A percentile compares a stretch with the other conserved stretches of the same genome.
These are phyloP conservation scores for Xylariales sp. DNA, from an alignment of 2,329 filamentous ascomycete genomes.

Conservation along the genomic window DNA sequence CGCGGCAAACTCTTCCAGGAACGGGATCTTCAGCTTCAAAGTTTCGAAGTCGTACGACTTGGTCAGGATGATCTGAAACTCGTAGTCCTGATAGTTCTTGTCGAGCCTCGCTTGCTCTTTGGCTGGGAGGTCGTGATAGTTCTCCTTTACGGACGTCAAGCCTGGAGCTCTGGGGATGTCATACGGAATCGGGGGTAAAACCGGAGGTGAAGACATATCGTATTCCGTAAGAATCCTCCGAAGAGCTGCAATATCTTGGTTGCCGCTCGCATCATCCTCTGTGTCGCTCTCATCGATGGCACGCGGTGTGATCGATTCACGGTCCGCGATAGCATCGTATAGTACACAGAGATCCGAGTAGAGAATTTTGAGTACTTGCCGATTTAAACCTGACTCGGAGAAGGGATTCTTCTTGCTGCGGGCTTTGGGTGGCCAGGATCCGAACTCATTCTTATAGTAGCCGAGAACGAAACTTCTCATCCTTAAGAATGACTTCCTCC, in stretches of 20 bases:
- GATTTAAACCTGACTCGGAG: constrained; percentile 79
- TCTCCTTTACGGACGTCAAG: constrained; percentile 60
- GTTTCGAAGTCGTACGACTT: constrained; percentile 77
- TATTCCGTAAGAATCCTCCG: constrained; percentile 81
- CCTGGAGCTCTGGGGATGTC: constrained; percentile 76
- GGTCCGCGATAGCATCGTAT: constrained; percentile 85
- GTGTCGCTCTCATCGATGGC: constrained; percentile 63
- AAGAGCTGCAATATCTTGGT: constrained; percentile 59
- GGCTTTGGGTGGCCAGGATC: constrained; percentile 85
- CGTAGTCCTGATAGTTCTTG: constrained; percentile 70
- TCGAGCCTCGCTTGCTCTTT: constrained; percentile 73
- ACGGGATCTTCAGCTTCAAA: constrained; percentile 51
- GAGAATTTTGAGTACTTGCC: constrained; percentile 72
- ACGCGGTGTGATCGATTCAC: constrained; percentile 71
- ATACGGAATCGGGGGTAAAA: constrained; percentile 86
- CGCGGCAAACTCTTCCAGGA: constrained; percentile 64
- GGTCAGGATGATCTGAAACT: constrained; percentile 71
- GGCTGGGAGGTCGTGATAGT: constrained; percentile 57
- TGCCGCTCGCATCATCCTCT: constrained; percentile 48
- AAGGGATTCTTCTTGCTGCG: constrained; percentile 89
- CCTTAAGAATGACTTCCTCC: constrained; percentile 69
- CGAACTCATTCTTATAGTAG: constrained; percentile 58
- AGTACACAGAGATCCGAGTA: constrained; percentile 83
- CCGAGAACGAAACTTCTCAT: constrained; percentile 70
- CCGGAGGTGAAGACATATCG: constrained; percentile 82